These are phyloP conservation scores for Lactifluus hygrophoroides DNA, from an alignment of 768 basidiomycete genomes.

Conservation along the genomic window DNA sequence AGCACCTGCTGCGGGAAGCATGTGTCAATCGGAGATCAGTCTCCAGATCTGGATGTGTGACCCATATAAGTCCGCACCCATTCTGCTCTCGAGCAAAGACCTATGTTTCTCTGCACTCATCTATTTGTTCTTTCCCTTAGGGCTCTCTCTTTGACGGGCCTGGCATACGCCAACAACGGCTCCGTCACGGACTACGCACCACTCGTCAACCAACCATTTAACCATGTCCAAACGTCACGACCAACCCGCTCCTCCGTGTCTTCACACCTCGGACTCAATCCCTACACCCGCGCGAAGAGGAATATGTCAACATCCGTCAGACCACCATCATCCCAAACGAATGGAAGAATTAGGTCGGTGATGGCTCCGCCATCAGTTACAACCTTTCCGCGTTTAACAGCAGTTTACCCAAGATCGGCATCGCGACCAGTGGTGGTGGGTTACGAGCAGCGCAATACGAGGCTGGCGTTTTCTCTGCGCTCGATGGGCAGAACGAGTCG, in stretches of 20 bases:
- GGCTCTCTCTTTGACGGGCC: neutral
- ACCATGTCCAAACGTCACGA: conserved; percentile 46
- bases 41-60: too few species aligned
- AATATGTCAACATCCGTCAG: conserved; percentile 40
- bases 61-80: too few species aligned
- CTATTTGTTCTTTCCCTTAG: neutral
- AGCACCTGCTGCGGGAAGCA: too few species aligned
- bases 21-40: too few species aligned
- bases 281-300: conserved; percentile 40
- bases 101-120: too few species aligned
- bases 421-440: conserved; percentile 66
- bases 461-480: conserved; percentile 46
- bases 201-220: conserved; percentile 31
- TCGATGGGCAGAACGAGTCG: conserved; percentile 55
- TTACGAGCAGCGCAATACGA: conserved; percentile 59
- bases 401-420: conserved; percentile 44
- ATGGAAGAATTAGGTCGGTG: conserved; percentile 53
- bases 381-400: conserved; percentile 31
- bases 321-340: conserved; percentile 35
- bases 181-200: conserved; percentile 47
- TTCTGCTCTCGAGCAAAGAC: too few species aligned
- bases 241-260: conserved; percentile 40
- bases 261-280: conserved; percentile 44
- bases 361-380: conserved; percentile 47
- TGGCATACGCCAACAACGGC: neutral